Evolutionary conservation across 352 stramenopile genomes (phyloP).

Genomic region (Elongisporangium prolatum): DNA sequence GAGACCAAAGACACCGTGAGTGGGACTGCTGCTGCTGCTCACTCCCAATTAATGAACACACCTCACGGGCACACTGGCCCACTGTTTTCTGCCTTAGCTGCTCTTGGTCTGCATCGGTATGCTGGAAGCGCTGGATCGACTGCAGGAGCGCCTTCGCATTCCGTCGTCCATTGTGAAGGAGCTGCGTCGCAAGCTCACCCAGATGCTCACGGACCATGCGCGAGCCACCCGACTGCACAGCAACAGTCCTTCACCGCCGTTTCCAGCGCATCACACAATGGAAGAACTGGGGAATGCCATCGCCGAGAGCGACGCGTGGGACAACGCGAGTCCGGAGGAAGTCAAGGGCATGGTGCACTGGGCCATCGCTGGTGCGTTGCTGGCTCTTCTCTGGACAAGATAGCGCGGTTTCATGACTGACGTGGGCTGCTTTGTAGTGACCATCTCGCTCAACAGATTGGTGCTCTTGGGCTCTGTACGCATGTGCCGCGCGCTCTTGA

Average conservation of each 20-base stretch:
- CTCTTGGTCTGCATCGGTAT: conserved; percentile 75
- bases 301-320: conserved; percentile 53
- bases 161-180: conserved; percentile 69
- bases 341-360: conserved; percentile 66
- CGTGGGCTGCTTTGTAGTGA: conserved; percentile 15
- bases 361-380: conserved; percentile 35
- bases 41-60: neutral
- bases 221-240: neutral
- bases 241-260: neutral
- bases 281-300: conserved; percentile 37
- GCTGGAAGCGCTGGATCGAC: conserved; percentile 63
- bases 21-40: conserved; percentile 7
- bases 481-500: conserved; percentile 64
- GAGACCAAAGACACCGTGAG: conserved; percentile 73
- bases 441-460: conserved; percentile 55
- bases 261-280: neutral
- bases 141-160: conserved; percentile 69
- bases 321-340: conserved; percentile 48
- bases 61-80: neutral
- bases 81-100: conserved; percentile 28
- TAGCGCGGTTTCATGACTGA: neutral
- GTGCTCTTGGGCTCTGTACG: conserved; percentile 38
- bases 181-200: conserved; percentile 57
- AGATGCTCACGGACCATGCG: conserved; percentile 35
- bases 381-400: neutral